Evolutionary conservation across 768 basidiomycete species (phyloP).

Genomic region (Xerocomus potaroensis): DNA sequence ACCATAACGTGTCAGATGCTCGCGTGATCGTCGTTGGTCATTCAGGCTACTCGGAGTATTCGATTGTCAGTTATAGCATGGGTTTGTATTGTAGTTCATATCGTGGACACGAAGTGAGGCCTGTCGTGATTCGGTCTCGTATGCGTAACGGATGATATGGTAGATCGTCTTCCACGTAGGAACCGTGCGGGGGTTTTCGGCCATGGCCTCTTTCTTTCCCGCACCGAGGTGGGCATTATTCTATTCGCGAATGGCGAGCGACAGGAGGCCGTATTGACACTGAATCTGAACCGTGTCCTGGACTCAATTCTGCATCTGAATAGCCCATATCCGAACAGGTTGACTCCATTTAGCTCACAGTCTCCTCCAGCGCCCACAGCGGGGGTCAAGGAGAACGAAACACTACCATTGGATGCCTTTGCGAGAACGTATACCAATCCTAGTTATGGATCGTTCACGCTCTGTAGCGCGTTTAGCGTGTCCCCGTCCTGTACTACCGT

Average conservation of each 20-base stretch:
- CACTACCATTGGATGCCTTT: slow-evolving; percentile 21
- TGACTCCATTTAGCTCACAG: no score
- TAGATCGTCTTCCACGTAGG: slow-evolving; percentile 37
- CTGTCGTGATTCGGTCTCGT: background rate
- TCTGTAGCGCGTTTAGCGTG: slow-evolving; percentile 30
- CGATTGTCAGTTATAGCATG: slow-evolving; percentile 37
- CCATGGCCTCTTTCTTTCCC: slow-evolving; percentile 32
- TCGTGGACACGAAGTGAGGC: slow-evolving; percentile 37
- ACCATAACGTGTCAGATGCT: slow-evolving; percentile 30
- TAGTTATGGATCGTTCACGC: slow-evolving; percentile 36
- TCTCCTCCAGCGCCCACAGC: no score
- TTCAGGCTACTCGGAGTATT: slow-evolving; percentile 13
- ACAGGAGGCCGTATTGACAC: slow-evolving; percentile 9
- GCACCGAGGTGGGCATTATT: slow-evolving; percentile 33
- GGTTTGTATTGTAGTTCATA: slow-evolving; percentile 41
- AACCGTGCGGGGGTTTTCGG: slow-evolving; percentile 31
- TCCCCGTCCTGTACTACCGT: slow-evolving; percentile 24
- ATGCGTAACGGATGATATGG: background rate
- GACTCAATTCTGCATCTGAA: slow-evolving; percentile 19
- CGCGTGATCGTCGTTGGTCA: slow-evolving; percentile 21
- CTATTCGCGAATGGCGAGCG: slow-evolving; percentile 31
- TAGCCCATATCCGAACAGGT: background rate
- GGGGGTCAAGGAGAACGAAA: background rate
- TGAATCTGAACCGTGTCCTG: slow-evolving; percentile 17
- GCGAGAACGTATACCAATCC: slow-evolving; percentile 35